A percentile compares a stretch with the other conserved stretches of the same genome.
phyloP scores from a whole-genome alignment of 176 grass and related monocot genomes.

The Aegilops speltoides region DNA sequence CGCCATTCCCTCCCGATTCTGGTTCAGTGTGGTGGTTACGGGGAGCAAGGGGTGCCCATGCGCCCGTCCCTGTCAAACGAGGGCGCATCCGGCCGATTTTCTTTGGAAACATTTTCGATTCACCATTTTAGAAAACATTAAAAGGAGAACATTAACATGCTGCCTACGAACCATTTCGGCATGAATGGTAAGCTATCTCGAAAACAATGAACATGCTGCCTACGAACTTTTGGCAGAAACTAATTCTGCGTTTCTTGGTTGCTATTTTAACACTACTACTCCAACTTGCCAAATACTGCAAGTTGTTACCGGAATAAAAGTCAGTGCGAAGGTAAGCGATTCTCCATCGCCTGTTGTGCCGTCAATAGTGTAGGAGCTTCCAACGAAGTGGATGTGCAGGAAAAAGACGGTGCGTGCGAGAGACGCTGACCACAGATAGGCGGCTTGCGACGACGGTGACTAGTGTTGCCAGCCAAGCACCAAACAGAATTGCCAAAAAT shows the following conservation, averaged over 20 bases:
- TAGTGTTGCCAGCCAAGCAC: background rate
- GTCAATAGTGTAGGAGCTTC: background rate
- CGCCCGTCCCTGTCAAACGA: background rate
- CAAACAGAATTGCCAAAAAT: background rate
- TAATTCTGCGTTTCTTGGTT: background rate
- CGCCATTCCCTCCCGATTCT: background rate
- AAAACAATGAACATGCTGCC: background rate
- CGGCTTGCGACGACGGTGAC: background rate
- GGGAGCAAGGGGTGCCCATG: constrained; percentile 13
- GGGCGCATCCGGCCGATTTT: background rate
- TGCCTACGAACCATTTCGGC: background rate
- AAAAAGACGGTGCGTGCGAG: background rate
- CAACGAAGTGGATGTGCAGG: background rate
- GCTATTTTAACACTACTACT: too few species aligned
- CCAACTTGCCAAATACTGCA: background rate
- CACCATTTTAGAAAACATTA: background rate
- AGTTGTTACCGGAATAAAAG: background rate
- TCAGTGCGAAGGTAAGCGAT: background rate
- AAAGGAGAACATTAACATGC: background rate
- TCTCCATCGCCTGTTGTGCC: background rate
- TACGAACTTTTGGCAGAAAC: background rate
- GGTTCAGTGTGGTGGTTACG: background rate
- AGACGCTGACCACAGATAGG: background rate
- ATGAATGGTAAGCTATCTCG: too few species aligned
- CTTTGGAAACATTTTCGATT: background rate